These are phyloP conservation scores for Monilinia laxa DNA, from an alignment of 2,329 filamentous ascomycete genomes.

Conservation along the genomic window DNA sequence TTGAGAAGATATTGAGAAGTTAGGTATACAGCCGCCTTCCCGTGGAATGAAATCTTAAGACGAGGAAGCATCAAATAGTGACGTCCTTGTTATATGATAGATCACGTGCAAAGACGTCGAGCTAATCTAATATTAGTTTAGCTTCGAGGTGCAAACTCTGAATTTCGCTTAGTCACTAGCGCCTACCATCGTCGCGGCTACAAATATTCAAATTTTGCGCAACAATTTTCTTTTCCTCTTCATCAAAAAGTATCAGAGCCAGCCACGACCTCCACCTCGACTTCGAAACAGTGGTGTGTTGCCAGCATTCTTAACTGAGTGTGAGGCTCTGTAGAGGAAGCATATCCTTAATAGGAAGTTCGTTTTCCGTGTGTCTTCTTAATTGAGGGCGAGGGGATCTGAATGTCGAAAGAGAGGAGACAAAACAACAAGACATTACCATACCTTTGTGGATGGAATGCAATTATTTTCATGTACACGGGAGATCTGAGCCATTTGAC, in stretches of 20 bases:
- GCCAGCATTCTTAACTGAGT: constrained; percentile 57
- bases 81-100: too few species aligned
- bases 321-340: constrained; percentile 63
- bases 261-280: constrained; percentile 68
- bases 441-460: background rate
- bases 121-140: background rate
- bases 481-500: background rate
- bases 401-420: constrained; percentile 72
- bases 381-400: constrained; percentile 66
- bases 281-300: constrained; percentile 62
- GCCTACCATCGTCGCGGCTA: background rate
- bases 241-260: constrained; percentile 64
- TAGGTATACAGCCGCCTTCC: background rate
- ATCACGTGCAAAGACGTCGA: background rate
- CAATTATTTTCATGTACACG: background rate
- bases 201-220: constrained; percentile 20
- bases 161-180: constrained; percentile 20
- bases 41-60: constrained; percentile 5
- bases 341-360: constrained; percentile 66
- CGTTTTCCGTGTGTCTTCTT: constrained; percentile 67
- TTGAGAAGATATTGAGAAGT: background rate
- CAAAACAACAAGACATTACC: constrained; percentile 40
- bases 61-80: too few species aligned
- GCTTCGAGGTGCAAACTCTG: background rate
- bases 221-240: constrained; percentile 38